Base-by-base conservation (phyloP, 2,329 filamentous ascomycete genomes). In the Didymellaceae sp. region DNA sequence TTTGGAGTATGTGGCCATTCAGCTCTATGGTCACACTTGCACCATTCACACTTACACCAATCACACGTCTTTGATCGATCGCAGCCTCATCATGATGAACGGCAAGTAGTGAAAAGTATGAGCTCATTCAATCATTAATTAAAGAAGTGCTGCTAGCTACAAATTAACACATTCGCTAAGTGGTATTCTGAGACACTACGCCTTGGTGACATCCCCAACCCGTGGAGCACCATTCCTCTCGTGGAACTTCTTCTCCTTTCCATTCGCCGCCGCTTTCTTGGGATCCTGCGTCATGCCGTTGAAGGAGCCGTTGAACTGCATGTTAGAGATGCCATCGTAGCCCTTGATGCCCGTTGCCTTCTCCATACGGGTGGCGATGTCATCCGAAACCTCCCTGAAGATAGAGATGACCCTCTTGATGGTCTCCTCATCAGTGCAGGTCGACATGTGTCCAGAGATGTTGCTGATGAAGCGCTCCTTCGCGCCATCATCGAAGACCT, bases 391-490 rank as follows among this genome's bases (percentile, higher is more conserved):
- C 63, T 86, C 83, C 1, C 84, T 76, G 77, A 86, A 86, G 65
- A 87, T 87, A 43, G 78, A 80, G 52, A 87, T 86, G 70, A 86
- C 82, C 13, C 84, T 75, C 77, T 84, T 86, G 68, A 87, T 75
- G 3, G 85, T 80, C 67, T 86, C 84, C 57, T 84, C 73, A 33
- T 84, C 75, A 39, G 73, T 75, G 66, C 83, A 86, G 2, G 78
- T 77, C 21, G 71, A 74, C 82, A 86, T 86, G 71, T 87, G 85
- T 2, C 82, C 82, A 0, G 81, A 77, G 4, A 86, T 79, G 47
- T 86, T 87, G 30, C 74, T 76, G 67, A 87, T 76, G 70, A 86
- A 85, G 0, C 84, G 77, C 62, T 83, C 77, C 43, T 78, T 78
- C 0, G 83, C 83, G 9, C 74, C 75, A 18, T 83, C 82, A 46